phyloP scores from a whole-genome alignment of 345 rosid genomes.

The Alliaria petiolata region DNA sequence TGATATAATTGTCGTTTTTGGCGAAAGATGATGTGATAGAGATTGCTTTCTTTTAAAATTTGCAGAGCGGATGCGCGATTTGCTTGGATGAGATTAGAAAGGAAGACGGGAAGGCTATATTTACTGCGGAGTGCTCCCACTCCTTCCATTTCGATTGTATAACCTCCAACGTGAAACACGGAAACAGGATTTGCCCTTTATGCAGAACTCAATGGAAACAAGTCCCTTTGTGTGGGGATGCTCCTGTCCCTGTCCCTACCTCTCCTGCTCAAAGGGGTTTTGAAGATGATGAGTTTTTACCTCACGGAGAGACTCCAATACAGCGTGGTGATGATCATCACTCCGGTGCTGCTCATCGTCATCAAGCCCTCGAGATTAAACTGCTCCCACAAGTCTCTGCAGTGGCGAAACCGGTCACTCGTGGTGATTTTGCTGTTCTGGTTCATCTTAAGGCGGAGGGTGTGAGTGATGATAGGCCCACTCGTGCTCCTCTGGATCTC shows the following conservation, averaged over 20 bases:
- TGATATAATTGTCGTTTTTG: neutral
- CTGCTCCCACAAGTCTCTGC: slow-evolving; percentile 42
- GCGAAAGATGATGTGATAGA: neutral
- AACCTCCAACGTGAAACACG: slow-evolving; percentile 72
- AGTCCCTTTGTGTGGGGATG: slow-evolving; percentile 20
- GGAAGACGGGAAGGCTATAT: slow-evolving; percentile 78
- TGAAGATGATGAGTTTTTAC: slow-evolving; percentile 74
- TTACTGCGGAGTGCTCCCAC: slow-evolving; percentile 94
- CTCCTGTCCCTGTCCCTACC: slow-evolving; percentile 46
- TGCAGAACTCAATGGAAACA: slow-evolving; percentile 90
- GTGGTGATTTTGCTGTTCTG: slow-evolving; percentile 60
- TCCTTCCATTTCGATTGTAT: slow-evolving; percentile 94
- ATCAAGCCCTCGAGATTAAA: slow-evolving; percentile 23
- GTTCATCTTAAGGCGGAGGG: slow-evolving; percentile 79
- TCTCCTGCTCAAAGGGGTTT: slow-evolving; percentile 48
- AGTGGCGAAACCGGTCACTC: slow-evolving; percentile 38
- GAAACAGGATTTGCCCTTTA: slow-evolving; percentile 79
- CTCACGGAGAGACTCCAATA: slow-evolving; percentile 1
- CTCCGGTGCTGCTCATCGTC: slow-evolving; percentile 22
- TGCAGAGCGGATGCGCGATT: slow-evolving; percentile 77
- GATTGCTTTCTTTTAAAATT: slow-evolving; percentile 19
- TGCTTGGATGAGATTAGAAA: slow-evolving; percentile 67
- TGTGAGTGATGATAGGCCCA: slow-evolving; percentile 20
- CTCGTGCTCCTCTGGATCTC: slow-evolving; percentile 84
- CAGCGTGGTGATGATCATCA: slow-evolving; percentile 28